These are phyloP conservation scores for Xylariaceae sp. DNA, from an alignment of 2,329 filamentous ascomycete species.

Conservation along the genomic window DNA sequence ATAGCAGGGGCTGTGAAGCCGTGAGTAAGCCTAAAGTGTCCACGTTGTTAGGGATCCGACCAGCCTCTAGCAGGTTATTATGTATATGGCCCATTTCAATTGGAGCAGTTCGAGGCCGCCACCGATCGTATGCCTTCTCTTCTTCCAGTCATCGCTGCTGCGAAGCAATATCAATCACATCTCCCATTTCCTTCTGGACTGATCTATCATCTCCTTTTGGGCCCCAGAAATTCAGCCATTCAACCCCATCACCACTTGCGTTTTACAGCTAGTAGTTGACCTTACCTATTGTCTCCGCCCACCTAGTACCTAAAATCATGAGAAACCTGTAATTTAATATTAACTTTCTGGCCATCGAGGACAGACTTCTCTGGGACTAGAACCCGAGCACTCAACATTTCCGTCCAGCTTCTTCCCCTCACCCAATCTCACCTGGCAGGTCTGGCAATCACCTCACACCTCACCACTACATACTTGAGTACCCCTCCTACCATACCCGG, in stretches of 20 bases:
- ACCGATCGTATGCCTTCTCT: slow-evolving; percentile 15
- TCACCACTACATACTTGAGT: slow-evolving; percentile 10
- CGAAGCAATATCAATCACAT: slow-evolving; percentile 19
- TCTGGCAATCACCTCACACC: slow-evolving; percentile 3
- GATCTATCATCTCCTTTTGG: slow-evolving; percentile 9
- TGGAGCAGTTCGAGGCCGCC: slow-evolving; percentile 14
- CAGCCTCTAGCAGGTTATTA: neutral
- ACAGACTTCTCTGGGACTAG: no score
- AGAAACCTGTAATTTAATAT: neutral
- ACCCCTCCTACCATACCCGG: slow-evolving; percentile 31
- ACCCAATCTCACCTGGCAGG: neutral
- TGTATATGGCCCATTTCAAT: slow-evolving; percentile 3
- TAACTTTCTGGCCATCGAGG: no score
- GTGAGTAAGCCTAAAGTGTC: no score
- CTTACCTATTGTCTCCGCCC: neutral
- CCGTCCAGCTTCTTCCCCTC: slow-evolving; percentile 10
- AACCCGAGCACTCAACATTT: neutral
- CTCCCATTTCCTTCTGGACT: slow-evolving; percentile 11
- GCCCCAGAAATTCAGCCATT: slow-evolving; percentile 1
- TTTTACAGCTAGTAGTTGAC: no score
- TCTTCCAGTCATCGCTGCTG: slow-evolving; percentile 15
- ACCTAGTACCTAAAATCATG: no score
- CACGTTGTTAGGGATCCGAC: no score
- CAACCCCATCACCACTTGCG: no score
- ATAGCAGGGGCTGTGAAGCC: no score